Evolutionary conservation across 1,284 basidiomycete species (phyloP), one percentile per base, ranked within the genome.

Genomic region (Erythrobasidium hasegawianum): DNA sequence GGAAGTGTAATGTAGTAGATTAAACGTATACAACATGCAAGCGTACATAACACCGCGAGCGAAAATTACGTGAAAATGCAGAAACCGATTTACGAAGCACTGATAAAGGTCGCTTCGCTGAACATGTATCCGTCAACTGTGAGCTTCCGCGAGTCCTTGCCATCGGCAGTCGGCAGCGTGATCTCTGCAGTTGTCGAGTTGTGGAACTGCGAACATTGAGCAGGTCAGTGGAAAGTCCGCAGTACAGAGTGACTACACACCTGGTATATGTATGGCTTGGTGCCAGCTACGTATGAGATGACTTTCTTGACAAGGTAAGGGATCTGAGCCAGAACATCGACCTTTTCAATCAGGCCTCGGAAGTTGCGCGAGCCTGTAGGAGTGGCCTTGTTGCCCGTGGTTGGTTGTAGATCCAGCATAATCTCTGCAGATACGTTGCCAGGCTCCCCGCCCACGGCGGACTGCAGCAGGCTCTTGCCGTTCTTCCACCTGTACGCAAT

Each of bases 321-420:
- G 72, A 99, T 93, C 81, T 98, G 94, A 2, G 89, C 92, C 16
- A 99, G 83, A 0, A 98, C 87, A 74, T 98, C 94, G 16, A 98
- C 91, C 81, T 97, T 97, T 79, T 97, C 93, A 53, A 98, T 85
- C 75, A 98, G 79, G 0, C 94, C 94, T 27, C 55, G 18, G 56
- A 65, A 65, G 18, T 52, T 43, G 41, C 62, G n/a, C 14, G 62
- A 86, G 76, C 69, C 79, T 66, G 71, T 39, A 33, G 70, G 64
- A 16, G 59, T 61, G 7, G 50, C 13, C n/a, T 59, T 40, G 59
- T 53, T 65, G 24, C 50, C 67, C 13, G 62, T 8, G 24, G 39
- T 49, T 24, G 60, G 54, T 50, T 66, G 49, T 33, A 75, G 60
- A 52, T 73, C 65, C 29, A 71, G 49, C 7, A 52, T 5, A 26